These are phyloP conservation scores for Capronia coronata DNA, from an alignment of 2,329 filamentous ascomycete species.

Conservation along the genomic window DNA sequence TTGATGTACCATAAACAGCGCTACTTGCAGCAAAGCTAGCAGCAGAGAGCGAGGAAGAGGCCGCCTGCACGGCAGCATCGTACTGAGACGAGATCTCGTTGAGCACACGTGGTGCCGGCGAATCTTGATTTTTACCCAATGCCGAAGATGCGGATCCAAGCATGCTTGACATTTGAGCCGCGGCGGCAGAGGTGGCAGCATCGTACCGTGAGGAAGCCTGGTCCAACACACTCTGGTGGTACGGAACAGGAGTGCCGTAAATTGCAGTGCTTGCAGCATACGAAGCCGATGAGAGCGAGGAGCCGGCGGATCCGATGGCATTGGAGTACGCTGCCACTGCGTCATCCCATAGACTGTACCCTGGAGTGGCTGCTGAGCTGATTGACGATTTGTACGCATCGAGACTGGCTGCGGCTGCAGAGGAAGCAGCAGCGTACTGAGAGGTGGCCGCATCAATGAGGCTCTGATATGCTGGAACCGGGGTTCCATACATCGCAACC, in stretches of 20 bases:
- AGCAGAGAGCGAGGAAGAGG: slow-evolving; percentile 37
- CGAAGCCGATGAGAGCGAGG: slow-evolving; percentile 36
- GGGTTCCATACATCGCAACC: slow-evolving; percentile 50
- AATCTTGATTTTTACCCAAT: slow-evolving; percentile 33
- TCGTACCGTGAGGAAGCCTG: slow-evolving; percentile 35
- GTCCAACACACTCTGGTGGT: slow-evolving; percentile 34
- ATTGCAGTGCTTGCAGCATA: slow-evolving; percentile 27
- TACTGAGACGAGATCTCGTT: slow-evolving; percentile 44
- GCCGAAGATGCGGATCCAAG: slow-evolving; percentile 38
- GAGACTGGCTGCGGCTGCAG: slow-evolving; percentile 48
- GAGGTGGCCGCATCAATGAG: slow-evolving; percentile 34
- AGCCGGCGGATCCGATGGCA: slow-evolving; percentile 42
- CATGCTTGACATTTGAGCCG: slow-evolving; percentile 38
- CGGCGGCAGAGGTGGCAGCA: slow-evolving; percentile 35
- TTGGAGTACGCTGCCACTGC: slow-evolving; percentile 42
- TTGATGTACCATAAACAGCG: slow-evolving; percentile 41
- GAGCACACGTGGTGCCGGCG: slow-evolving; percentile 37
- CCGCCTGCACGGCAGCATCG: slow-evolving; percentile 39
- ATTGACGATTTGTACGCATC: slow-evolving; percentile 54
- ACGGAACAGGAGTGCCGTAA: slow-evolving; percentile 28
- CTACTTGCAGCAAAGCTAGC: slow-evolving; percentile 36
- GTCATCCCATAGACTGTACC: slow-evolving; percentile 37
- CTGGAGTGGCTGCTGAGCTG: slow-evolving; percentile 27
- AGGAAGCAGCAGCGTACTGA: slow-evolving; percentile 60
- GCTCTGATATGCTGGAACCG: slow-evolving; percentile 40